Evolutionary conservation across 805 yeast species (phyloP).

Genomic region (Scheffersomyces amazonensis): DNA sequence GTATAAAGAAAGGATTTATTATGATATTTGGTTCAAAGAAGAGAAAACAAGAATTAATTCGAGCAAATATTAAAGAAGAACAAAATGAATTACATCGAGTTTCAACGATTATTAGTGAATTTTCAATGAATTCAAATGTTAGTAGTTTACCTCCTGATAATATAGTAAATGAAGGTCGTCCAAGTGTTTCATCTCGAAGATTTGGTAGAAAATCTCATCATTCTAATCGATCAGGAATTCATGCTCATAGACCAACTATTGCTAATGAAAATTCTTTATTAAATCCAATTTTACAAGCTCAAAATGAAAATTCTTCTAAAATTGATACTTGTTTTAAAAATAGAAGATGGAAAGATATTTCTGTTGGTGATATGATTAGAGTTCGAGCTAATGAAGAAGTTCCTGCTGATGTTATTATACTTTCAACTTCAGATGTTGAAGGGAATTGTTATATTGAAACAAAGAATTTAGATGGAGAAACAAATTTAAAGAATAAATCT

Average conservation of each 20-base stretch:
- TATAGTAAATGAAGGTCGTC: constrained; percentile 2
- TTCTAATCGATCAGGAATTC: constrained; percentile 2
- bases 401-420: constrained; percentile 69
- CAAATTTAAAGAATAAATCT: constrained; percentile 62
- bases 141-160: constrained; percentile 3
- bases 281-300: constrained; percentile 14
- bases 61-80: constrained; percentile 21
- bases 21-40: constrained; percentile 21
- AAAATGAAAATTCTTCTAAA: constrained; percentile 3
- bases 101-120: constrained; percentile 37
- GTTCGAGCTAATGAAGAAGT: constrained; percentile 73
- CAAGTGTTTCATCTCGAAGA: background rate
- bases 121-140: constrained; percentile 11
- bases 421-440: constrained; percentile 66
- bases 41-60: constrained; percentile 21
- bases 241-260: constrained; percentile 7
- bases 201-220: constrained; percentile 7
- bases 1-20: constrained; percentile 18
- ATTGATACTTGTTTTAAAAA: constrained; percentile 32
- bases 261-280: constrained; percentile 15
- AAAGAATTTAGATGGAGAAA: constrained; percentile 81
- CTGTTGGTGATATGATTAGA: constrained; percentile 72
- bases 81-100: constrained; percentile 31
- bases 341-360: constrained; percentile 65
- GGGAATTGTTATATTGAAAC: constrained; percentile 77